phyloP scores from a whole-genome alignment of 129 eudicot species.

The Helichrysum umbraculigerum region DNA sequence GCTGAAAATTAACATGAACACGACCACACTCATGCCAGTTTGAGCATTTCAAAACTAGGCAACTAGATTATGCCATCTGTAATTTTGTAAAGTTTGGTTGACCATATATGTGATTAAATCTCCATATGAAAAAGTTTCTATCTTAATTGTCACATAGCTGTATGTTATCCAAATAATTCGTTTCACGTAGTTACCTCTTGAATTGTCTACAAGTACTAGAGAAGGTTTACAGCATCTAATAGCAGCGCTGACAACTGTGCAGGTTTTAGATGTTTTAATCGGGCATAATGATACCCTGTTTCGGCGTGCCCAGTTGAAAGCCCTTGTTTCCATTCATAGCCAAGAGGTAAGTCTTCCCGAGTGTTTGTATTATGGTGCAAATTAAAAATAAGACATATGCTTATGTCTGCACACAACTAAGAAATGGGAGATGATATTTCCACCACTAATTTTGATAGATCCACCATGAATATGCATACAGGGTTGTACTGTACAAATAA shows the following conservation, averaged over 20 bases:
- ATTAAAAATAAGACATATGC: neutral
- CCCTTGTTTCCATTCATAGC: conserved; percentile 90
- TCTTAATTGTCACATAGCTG: neutral
- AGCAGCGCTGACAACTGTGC: conserved; percentile 27
- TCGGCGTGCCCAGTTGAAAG: conserved; percentile 93
- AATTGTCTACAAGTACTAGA: neutral
- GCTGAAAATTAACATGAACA: conserved; percentile 4
- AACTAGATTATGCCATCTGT: conserved; percentile 2
- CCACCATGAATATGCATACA: too few species aligned
- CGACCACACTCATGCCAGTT: neutral
- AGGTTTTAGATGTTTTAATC: conserved; percentile 79
- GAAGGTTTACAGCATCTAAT: conserved; percentile 16
- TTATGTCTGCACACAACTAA: neutral
- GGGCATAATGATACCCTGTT: conserved; percentile 83
- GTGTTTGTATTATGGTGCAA: neutral
- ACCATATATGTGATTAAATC: neutral
- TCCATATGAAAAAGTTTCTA: neutral
- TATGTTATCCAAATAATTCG: neutral
- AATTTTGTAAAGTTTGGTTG: neutral
- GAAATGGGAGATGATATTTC: too few species aligned
- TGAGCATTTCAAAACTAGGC: conserved; percentile 16
- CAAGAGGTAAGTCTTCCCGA: conserved; percentile 66
- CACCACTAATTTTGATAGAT: too few species aligned
- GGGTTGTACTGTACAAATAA: too few species aligned
- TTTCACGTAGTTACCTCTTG: neutral